Percentiles rank a stretch among this genome's conserved stretches.
These are phyloP conservation scores for Ceratobasidium sp. DNA, from an alignment of 1,284 basidiomycete species.

Conservation along the genomic window DNA sequence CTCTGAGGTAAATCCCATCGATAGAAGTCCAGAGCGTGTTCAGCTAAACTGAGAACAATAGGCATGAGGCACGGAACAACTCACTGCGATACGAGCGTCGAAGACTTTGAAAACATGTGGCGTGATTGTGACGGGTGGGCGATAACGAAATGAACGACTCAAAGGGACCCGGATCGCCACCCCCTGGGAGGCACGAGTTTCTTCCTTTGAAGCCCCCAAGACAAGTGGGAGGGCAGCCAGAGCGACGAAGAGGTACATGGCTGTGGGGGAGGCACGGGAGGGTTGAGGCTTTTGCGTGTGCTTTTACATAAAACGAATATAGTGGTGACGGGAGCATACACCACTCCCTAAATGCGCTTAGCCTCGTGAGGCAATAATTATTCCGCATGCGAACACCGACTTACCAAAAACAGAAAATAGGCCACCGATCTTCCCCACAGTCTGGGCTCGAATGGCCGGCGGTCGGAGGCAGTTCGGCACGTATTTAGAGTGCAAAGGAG, in stretches of 20 bases:
- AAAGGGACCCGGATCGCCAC: slow-evolving; percentile 22
- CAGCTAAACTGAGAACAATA: not conserved
- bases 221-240: not conserved
- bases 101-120: slow-evolving; percentile 12
- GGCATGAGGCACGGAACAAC: slow-evolving; percentile 6
- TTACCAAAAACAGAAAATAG: slow-evolving; percentile 4
- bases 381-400: not conserved
- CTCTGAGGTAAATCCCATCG: slow-evolving; percentile 7
- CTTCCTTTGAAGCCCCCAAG: not conserved
- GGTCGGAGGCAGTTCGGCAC: not conserved
- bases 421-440: not conserved
- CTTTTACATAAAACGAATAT: not conserved
- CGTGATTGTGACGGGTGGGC: not conserved
- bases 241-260: not conserved
- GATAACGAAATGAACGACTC: slow-evolving; percentile 15
- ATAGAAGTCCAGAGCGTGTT: slow-evolving; percentile 13
- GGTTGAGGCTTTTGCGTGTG: not conserved
- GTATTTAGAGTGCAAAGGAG: too few species aligned
- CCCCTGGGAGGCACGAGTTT: slow-evolving; percentile 12
- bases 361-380: not conserved
- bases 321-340: not conserved
- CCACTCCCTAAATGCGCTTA: not conserved
- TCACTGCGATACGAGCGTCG: slow-evolving; percentile 23
- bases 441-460: not conserved
- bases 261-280: not conserved